Evolutionary conservation across 2,329 filamentous ascomycete genomes (phyloP).

Genomic region (Penicillium psychrosexuale): DNA sequence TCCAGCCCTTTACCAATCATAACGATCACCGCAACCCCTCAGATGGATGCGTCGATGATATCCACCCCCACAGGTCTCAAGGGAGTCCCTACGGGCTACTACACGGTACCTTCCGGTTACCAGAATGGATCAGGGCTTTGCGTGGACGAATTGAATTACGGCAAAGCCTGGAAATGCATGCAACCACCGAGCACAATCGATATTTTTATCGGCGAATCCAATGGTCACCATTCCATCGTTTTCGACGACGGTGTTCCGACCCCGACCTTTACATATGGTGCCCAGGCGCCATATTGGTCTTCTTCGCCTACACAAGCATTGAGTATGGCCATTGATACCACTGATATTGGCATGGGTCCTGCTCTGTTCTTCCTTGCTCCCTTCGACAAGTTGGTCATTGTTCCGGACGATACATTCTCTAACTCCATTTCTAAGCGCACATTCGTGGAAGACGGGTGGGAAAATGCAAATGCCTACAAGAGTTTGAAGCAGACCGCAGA

Average conservation of each 20-base stretch:
- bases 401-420: constrained; percentile 39
- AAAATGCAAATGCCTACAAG: constrained; percentile 17
- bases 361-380: constrained; percentile 61
- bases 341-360: constrained; percentile 56
- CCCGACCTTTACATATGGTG: constrained; percentile 55
- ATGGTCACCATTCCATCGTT: constrained; percentile 31
- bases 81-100: constrained; percentile 52
- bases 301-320: constrained; percentile 48
- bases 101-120: constrained; percentile 47
- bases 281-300: constrained; percentile 53
- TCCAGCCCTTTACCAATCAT: constrained; percentile 32
- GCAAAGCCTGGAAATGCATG: constrained; percentile 52
- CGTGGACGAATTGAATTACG: constrained; percentile 45
- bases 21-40: constrained; percentile 49
- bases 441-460: constrained; percentile 22
- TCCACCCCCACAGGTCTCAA: constrained; percentile 44
- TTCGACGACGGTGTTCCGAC: constrained; percentile 40
- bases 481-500: constrained; percentile 43
- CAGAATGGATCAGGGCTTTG: constrained; percentile 51
- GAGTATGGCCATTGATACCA: constrained; percentile 56
- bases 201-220: constrained; percentile 29
- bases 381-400: constrained; percentile 64
- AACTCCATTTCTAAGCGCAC: constrained; percentile 30
- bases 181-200: constrained; percentile 30
- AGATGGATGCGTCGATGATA: constrained; percentile 51